Evolutionary conservation across 2,329 filamentous ascomycete genomes (phyloP), one percentile per base, ranked within the genome.

Genomic region (Rhynchosporium secalis): DNA sequence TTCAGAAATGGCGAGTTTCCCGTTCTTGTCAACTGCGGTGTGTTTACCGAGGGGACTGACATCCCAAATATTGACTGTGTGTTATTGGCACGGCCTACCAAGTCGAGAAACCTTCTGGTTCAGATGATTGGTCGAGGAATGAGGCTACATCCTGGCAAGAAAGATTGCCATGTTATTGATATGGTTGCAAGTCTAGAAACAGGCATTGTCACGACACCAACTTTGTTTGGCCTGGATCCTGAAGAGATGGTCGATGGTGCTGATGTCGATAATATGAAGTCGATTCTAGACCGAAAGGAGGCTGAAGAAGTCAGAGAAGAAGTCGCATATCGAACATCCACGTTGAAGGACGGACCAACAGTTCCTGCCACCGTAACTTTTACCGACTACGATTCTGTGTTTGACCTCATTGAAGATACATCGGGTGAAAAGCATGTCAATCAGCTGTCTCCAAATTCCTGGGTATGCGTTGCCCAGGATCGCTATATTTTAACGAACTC

Each of bases 111-210:
- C 70, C 79, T 99, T 2, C 84, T 99, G 1, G 86, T 98, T 0
- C 95, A 99, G 76, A 99, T 99, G 95, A 96, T 99, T 65, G 95
- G 95, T 0, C 85, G 95, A 70, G 95, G 95, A 4, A 90, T 99
- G 86, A 86, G 95, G 47, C 78, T 97, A 45, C 83, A 91, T 73
- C 80, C 87, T 0, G 89, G 84, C 12, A 99, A 99, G 76, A 78
- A 87, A 45, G 86, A 98, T 72, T 99, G 95, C 69, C 95, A 98
- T 74, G 82, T 99, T 63, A 96, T 99, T 71, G 95, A 99, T 75
- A 92, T 99, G 86, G 95, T 98, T 0, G 89, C 93, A 0, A 92
- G 87, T 43, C 79, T 98, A 28, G 86, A 87, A 57, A 90, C 87
- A 0, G 95, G 95, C 4, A 90, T 99, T 57, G 84, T 96, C 2